These are phyloP conservation scores for Trichoderma reesei DNA, from an alignment of 495 filamentous ascomycete species.

Conservation along the genomic window DNA sequence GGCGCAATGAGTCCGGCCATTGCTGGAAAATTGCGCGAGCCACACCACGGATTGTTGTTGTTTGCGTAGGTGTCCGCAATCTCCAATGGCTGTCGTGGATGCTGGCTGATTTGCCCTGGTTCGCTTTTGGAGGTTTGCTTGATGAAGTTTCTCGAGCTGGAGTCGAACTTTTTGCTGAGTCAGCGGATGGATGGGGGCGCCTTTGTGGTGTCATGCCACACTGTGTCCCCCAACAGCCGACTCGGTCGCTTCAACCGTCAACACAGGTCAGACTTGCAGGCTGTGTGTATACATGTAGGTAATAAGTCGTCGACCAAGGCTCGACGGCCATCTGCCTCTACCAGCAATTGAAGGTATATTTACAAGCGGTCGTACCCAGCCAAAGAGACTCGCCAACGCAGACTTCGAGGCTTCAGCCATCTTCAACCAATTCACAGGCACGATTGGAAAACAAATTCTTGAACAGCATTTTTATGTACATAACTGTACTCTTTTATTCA, in stretches of 20 bases:
- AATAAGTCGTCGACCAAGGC: too few species aligned
- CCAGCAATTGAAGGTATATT: not conserved
- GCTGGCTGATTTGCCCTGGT: not conserved
- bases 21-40: too few species aligned
- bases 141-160: not conserved
- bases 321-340: too few species aligned
- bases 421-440: not conserved
- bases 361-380: not conserved
- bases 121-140: not conserved
- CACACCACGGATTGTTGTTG: too few species aligned
- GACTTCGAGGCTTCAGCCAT: too few species aligned
- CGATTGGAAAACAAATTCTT: not conserved
- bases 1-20: conserved; percentile 39
- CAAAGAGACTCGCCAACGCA: too few species aligned
- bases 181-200: not conserved
- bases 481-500: conserved; percentile 4
- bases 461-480: not conserved
- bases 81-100: not conserved
- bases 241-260: too few species aligned
- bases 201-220: not conserved
- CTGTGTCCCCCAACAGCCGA: too few species aligned
- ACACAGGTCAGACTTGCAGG: too few species aligned
- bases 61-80: too few species aligned
- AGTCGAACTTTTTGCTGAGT: conserved; percentile 5
- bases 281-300: too few species aligned